Conservation (phyloP, 148 eudicot genomes). For the Persicaria maculosa region DNA sequence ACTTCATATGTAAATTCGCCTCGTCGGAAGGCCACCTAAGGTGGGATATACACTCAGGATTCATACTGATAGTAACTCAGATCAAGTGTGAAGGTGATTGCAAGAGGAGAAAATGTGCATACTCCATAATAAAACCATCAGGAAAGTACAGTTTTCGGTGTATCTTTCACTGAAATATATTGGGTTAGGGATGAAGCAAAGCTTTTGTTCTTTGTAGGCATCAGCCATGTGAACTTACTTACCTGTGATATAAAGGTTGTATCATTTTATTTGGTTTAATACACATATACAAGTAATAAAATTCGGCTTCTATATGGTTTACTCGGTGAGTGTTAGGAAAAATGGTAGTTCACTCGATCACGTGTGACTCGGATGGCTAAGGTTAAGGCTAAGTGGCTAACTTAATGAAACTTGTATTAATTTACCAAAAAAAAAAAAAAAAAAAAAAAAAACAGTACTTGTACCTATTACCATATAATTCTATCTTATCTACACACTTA, state of each 20-base stretch:
- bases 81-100: conserved; percentile 6
- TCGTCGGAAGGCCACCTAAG: not conserved
- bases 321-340: too few species aligned
- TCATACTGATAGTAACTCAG: not conserved
- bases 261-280: conserved; percentile 1
- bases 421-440: too few species aligned
- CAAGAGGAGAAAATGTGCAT: not conserved
- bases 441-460: too few species aligned
- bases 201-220: not conserved
- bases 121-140: not conserved
- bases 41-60: not conserved
- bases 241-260: not conserved
- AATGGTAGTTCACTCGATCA: too few species aligned
- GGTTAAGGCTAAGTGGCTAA: too few species aligned
- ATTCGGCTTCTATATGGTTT: too few species aligned
- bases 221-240: not conserved
- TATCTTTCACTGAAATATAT: not conserved
- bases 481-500: too few species aligned
- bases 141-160: not conserved
- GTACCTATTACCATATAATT: too few species aligned
- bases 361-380: too few species aligned
- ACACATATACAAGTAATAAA: not conserved
- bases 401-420: too few species aligned
- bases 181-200: not conserved
- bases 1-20: not conserved